A percentile compares a stretch with the other conserved stretches of the same genome.
These are phyloP conservation scores for Cystoisospora suis DNA, from an alignment of 169 alveolate species.

Conservation along the genomic window DNA sequence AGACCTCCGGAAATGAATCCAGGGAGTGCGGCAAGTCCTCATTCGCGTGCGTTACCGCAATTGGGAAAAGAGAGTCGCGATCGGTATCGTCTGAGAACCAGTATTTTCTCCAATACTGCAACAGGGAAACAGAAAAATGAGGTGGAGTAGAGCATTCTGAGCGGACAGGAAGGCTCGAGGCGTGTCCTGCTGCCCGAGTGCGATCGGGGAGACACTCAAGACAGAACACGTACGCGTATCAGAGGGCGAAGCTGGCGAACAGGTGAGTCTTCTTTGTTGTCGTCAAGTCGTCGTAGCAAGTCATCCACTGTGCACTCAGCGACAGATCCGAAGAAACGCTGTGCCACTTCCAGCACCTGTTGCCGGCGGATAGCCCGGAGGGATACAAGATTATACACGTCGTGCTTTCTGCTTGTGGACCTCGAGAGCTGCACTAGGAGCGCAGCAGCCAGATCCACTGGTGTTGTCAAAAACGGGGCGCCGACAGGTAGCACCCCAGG, in stretches of 20 bases:
- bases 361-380: constrained; percentile 42
- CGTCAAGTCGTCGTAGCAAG: constrained; percentile 53
- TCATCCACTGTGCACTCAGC: constrained; percentile 43
- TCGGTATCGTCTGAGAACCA: constrained; percentile 57
- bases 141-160: neutral
- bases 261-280: constrained; percentile 47
- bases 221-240: too few relatives aligned
- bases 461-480: constrained; percentile 52
- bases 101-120: constrained; percentile 59
- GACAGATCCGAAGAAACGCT: neutral
- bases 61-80: constrained; percentile 43
- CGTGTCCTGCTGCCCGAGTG: neutral
- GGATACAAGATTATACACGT: constrained; percentile 46
- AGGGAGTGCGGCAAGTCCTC: constrained; percentile 34
- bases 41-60: neutral
- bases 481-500: constrained; percentile 66
- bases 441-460: constrained; percentile 47
- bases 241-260: neutral
- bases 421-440: constrained; percentile 42
- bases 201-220: neutral
- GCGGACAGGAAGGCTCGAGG: too few relatives aligned
- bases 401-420: neutral
- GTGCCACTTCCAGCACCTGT: constrained; percentile 3
- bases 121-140: neutral
- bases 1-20: constrained; percentile 23